Evolutionary conservation across 2,329 filamentous ascomycete species (phyloP), one percentile per base, ranked within the genome.

Genomic region (Rutstroemia sp.): DNA sequence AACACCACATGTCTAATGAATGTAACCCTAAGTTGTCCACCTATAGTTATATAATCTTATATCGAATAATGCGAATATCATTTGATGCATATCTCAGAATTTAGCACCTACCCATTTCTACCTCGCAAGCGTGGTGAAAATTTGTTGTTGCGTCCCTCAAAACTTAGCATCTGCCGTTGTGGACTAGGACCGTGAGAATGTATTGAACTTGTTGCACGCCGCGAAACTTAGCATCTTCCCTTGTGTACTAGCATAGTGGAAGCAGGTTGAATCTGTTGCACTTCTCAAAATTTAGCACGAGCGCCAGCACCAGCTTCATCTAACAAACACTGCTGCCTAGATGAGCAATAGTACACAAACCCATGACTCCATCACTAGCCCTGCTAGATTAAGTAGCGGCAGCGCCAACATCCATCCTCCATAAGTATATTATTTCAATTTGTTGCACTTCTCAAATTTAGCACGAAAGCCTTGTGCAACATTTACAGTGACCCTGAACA

Each of bases 371-470:
- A 42, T 42, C 16, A 4, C 39, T 42, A 42, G 39, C 9, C 30
- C 9, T 34, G 12, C 30, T 34, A 4, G 30, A 9, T 34, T 4
- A 12, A 9, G 23, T 48, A 53, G n/a, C 16, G 30, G 19, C 16
- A 34, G 30, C 30, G 30, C 39, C 39, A 42, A 42, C 16, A 42
- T 42, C 14, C 4, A 42, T 42, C 39, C 30, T 34, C 30, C 30
- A 9, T 27, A 14, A 14, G 30, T 14, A 34, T 10, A 4, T 12
- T 34, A 34, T 34, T 34, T 12, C 30, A 21, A 27, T 41, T 55
- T 50, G 53, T 55, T 55, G 53, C 53, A 55, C 25, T 38, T 48
- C 53, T 55, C 38, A 44, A 50, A 55, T 25, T 55, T 55, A 55
- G 53, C 34, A 42, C 16, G 16, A n/a, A n/a, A n/a, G 16, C 3